Evolutionary conservation across 1,284 basidiomycete genomes (phyloP), one percentile per base, ranked within the genome.

Genomic region (Uromyces viciae-fabae): DNA sequence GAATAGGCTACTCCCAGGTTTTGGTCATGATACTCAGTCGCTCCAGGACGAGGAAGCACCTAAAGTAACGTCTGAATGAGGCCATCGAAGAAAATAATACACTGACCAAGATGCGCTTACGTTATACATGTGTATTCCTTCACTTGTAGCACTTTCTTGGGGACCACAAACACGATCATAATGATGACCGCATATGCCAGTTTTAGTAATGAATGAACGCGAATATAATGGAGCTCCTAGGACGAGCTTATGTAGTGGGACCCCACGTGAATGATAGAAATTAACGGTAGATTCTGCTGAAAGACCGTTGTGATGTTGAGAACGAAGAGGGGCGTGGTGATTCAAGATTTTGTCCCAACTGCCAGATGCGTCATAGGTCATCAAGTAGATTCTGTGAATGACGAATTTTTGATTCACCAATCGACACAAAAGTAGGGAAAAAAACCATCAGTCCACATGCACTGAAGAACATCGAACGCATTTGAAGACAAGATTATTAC

Each of bases 351-450:
- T 58, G 42, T 80, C 77, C 77, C 77, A 80, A 46, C 69, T 72
- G 25, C 77, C 77, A 25, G 77, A 80, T 33, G 68, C 77, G 73
- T 80, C 77, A 43, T 80, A 80, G 8, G 77, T 80, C 77, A 80
- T 80, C 28, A 80, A 38, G 40, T 80, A 80, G 28, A 80, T 80
- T 28, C 77, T 80, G 19, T 22, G 28, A 64, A 28, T 17, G 36
- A 28, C 15, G 28, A 31, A 52, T 46, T 56, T 31, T n/a, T 31
- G 8, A 60, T 49, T 43, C 31, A 33, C 43, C 62, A 66, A 60
- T 22, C 56, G 14, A 60, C 19, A 60, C 19, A n/a, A 52, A 14
- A 14, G 14, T 14, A 52, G 49, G 49, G 49, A 52, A 14, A n/a
- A 52, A 52, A n/a, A 52, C n/a, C n/a, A n/a, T n/a, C n/a, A n/a